Conservation (phyloP, 371 early-diverging fungal species). For the Zancudomyces culisetae region DNA sequence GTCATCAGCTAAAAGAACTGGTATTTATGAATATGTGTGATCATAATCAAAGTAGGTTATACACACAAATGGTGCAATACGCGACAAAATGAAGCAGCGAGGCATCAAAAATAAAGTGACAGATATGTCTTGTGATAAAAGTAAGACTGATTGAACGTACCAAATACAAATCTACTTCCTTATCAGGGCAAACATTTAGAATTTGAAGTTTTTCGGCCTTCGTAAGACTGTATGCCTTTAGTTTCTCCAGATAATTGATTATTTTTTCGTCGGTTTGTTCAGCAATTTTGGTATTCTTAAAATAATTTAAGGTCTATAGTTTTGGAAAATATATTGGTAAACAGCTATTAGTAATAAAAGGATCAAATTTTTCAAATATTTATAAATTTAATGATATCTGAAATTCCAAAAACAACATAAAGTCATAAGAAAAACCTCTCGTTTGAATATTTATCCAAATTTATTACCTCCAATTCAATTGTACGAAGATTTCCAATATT, state of each 20-base stretch:
- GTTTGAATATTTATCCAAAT: no score
- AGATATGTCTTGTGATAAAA: neutral
- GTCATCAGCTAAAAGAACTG: no score
- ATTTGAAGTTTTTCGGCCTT: conserved; percentile 34
- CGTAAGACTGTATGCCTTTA: conserved; percentile 9
- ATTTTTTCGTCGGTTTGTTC: neutral
- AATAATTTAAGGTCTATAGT: neutral
- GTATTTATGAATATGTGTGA: no score
- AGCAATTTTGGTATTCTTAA: neutral
- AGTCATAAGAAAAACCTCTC: no score
- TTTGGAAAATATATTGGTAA: neutral
- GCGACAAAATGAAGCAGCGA: neutral
- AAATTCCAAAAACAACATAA: no score
- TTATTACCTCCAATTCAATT: neutral
- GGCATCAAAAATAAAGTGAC: neutral
- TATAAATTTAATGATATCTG: no score
- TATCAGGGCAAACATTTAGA: conserved; percentile 29
- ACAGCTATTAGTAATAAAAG: no score
- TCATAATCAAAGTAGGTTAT: no score
- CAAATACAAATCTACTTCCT: conserved; percentile 31
- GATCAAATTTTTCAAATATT: no score
- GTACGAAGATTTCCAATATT: neutral
- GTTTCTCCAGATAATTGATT: neutral
- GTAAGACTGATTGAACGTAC: no score
- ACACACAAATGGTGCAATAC: no score